A percentile compares a stretch with the other conserved stretches of the same genome.
These are phyloP conservation scores for Xylaria cubensis DNA, from an alignment of 495 filamentous ascomycete genomes.

Conservation along the genomic window DNA sequence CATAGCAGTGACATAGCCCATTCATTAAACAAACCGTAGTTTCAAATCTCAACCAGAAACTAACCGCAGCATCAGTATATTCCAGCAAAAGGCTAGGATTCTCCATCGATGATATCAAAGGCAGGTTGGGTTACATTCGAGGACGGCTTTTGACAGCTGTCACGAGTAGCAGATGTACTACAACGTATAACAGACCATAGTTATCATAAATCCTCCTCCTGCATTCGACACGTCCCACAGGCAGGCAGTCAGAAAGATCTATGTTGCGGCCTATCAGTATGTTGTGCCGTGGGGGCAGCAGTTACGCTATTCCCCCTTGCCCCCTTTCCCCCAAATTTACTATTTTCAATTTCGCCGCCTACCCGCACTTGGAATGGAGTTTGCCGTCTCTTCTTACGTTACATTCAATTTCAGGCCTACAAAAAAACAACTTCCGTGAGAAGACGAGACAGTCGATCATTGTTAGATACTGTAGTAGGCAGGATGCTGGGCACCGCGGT, in stretches of 20 bases:
- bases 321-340: slow-evolving; percentile 25
- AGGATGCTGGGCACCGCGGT: background rate
- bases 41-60: background rate
- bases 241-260: slow-evolving; percentile 1
- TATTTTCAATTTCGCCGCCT: slow-evolving; percentile 1
- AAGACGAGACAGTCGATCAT: slow-evolving; percentile 21
- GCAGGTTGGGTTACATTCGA: slow-evolving; percentile 33
- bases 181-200: slow-evolving; percentile 34
- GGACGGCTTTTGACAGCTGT: slow-evolving; percentile 42
- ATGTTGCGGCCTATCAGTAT: slow-evolving; percentile 15
- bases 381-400: slow-evolving; percentile 5
- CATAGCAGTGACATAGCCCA: background rate
- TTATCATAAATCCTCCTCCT: background rate
- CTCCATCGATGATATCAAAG: background rate
- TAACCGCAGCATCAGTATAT: background rate
- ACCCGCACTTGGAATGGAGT: slow-evolving; percentile 15
- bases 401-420: slow-evolving; percentile 17
- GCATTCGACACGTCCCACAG: background rate
- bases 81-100: background rate
- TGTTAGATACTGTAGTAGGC: background rate
- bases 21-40: background rate
- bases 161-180: slow-evolving; percentile 30
- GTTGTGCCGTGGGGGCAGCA: background rate
- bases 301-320: slow-evolving; percentile 16
- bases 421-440: background rate